These are phyloP conservation scores for Pseudodiploospora longispora DNA, from an alignment of 2,329 filamentous ascomycete species.

Conservation along the genomic window DNA sequence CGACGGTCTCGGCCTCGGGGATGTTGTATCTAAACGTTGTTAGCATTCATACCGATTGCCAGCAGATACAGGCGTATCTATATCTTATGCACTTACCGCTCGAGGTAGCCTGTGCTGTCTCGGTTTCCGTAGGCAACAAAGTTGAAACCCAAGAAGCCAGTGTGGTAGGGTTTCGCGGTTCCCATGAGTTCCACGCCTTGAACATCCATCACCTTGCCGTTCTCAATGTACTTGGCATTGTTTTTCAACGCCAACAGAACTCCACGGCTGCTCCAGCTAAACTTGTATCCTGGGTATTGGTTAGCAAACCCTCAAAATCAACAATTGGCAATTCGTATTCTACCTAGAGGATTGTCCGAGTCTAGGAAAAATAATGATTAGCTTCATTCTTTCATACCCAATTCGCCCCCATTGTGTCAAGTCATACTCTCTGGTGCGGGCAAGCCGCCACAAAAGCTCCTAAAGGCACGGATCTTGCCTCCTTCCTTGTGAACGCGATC, in stretches of 20 bases:
- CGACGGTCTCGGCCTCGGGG: conserved; percentile 82
- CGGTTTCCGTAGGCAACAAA: conserved; percentile 93
- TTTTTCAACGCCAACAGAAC: conserved; percentile 83
- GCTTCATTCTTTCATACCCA: too few relatives aligned
- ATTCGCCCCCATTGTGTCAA: too few relatives aligned
- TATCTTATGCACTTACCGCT: conserved; percentile 52
- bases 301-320: conserved; percentile 48
- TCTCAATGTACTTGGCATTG: conserved; percentile 73
- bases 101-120: conserved; percentile 78
- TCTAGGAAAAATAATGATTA: too few relatives aligned
- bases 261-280: conserved; percentile 72
- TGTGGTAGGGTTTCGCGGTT: conserved; percentile 74
- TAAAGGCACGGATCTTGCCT: conserved; percentile 77
- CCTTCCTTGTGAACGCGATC: conserved; percentile 78
- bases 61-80: too few relatives aligned
- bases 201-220: conserved; percentile 65
- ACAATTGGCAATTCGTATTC: too few relatives aligned
- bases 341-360: too few relatives aligned
- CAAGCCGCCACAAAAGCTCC: conserved; percentile 78
- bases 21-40: conserved; percentile 56
- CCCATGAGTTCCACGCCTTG: conserved; percentile 66
- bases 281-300: conserved; percentile 56
- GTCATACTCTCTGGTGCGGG: neutral
- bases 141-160: conserved; percentile 61
- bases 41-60: too few relatives aligned